Evolutionary conservation across 1,284 basidiomycete species (phyloP).

Genomic region (Termitomyces sp.): DNA sequence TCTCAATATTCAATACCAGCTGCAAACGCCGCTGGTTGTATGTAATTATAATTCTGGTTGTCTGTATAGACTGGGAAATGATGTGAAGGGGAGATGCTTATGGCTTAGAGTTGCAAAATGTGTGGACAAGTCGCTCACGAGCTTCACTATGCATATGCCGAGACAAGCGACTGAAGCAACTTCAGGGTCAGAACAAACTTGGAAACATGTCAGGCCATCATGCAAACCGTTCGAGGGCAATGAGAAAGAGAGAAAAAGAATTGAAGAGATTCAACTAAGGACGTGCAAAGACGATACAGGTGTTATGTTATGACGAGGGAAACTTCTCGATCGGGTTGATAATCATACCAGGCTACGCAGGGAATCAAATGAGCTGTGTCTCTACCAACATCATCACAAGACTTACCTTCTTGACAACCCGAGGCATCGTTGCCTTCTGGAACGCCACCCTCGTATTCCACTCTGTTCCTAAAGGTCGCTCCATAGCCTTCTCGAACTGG

Average conservation of each 20-base stretch:
- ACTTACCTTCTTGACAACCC: constrained; percentile 80
- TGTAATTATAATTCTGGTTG: too few species aligned
- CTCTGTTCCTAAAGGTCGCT: constrained; percentile 79
- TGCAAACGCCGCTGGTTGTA: too few species aligned
- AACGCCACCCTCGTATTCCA: constrained; percentile 92
- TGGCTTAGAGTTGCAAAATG: not conserved
- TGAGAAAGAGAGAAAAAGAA: too few species aligned
- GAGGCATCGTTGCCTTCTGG: constrained; percentile 80
- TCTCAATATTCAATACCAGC: not conserved
- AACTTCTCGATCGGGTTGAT: constrained; percentile 71
- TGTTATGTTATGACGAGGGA: constrained; percentile 7
- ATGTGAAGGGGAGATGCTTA: too few species aligned
- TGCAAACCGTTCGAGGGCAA: not conserved
- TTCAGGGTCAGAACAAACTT: not conserved
- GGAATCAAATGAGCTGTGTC: constrained; percentile 7
- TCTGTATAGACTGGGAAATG: too few species aligned
- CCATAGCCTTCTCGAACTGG: constrained; percentile 85
- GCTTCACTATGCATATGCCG: not conserved
- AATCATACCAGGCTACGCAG: constrained; percentile 61
- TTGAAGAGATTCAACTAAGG: not conserved
- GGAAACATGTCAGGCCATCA: not conserved
- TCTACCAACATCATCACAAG: not conserved
- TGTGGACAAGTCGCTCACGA: not conserved
- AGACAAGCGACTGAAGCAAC: not conserved
- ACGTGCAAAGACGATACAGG: not conserved